phyloP scores from a whole-genome alignment of 805 yeast species.

The Zygotorulaspora chibaensis region DNA sequence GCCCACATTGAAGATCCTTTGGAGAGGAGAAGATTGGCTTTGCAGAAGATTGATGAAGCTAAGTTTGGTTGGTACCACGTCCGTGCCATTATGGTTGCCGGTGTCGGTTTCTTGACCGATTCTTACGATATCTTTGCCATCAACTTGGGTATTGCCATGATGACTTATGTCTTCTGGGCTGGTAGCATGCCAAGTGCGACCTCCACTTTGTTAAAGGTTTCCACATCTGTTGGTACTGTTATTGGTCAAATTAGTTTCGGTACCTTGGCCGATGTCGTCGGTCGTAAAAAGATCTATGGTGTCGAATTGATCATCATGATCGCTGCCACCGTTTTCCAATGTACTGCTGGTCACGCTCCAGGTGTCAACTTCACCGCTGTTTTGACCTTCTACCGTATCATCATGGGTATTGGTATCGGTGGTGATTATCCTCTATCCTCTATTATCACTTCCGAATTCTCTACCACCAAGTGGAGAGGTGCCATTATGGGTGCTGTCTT shows the following conservation, averaged over 20 bases:
- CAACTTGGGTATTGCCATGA: conserved; percentile 75
- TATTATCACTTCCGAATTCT: conserved; percentile 87
- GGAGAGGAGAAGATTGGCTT: conserved; percentile 81
- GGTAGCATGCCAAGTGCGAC: conserved; percentile 65
- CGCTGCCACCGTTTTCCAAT: conserved; percentile 71
- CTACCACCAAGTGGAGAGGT: conserved; percentile 97
- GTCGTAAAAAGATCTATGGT: conserved; percentile 88
- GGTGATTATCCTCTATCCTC: conserved; percentile 95
- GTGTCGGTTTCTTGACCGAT: conserved; percentile 92
- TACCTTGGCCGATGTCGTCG: conserved; percentile 70
- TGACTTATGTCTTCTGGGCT: conserved; percentile 71
- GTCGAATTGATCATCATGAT: conserved; percentile 81
- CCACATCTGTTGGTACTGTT: conserved; percentile 92
- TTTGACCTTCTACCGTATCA: conserved; percentile 70
- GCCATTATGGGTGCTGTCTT: conserved; percentile 95
- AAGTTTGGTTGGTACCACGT: conserved; percentile 78
- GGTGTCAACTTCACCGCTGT: conserved; percentile 72
- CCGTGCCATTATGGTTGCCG: conserved; percentile 78
- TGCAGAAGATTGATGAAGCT: conserved; percentile 78
- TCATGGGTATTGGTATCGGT: conserved; percentile 96
- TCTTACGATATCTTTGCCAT: conserved; percentile 91
- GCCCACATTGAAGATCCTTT: conserved; percentile 80
- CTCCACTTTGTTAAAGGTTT: conserved; percentile 71
- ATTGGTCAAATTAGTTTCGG: conserved; percentile 88
- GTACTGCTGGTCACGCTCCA: conserved; percentile 65